A percentile compares a stretch with the other conserved stretches of the same genome.
These are phyloP conservation scores for Tubosaeta brunneosetosa DNA, from an alignment of 768 basidiomycete genomes.

Conservation along the genomic window DNA sequence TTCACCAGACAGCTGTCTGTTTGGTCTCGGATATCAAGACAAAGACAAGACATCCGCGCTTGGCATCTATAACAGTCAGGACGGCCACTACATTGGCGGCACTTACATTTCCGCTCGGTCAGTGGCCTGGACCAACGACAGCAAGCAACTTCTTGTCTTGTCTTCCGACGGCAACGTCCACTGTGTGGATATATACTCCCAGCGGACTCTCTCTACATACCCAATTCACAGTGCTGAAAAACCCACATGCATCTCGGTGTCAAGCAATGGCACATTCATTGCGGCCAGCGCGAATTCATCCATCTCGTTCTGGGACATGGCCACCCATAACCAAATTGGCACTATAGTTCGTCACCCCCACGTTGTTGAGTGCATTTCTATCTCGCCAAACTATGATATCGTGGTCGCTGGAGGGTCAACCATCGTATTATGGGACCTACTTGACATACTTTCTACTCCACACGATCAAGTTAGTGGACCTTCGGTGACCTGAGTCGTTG, in stretches of 20 bases:
- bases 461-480: background rate
- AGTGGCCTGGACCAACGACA: no score
- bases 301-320: slow-evolving; percentile 6
- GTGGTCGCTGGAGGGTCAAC: background rate
- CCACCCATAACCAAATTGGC: background rate
- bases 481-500: background rate
- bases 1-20: background rate
- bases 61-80: no score
- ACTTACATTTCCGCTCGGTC: no score
- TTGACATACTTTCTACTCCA: background rate
- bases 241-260: background rate
- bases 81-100: no score
- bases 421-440: background rate
- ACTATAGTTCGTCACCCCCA: background rate
- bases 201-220: background rate
- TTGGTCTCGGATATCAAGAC: no score
- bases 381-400: background rate
- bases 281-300: background rate
- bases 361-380: background rate
- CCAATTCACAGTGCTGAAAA: background rate
- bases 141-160: background rate
- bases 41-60: no score
- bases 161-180: background rate
- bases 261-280: background rate
- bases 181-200: background rate